phyloP scores from a whole-genome alignment of 306 rosid genomes.

The Cercis canadensis region DNA sequence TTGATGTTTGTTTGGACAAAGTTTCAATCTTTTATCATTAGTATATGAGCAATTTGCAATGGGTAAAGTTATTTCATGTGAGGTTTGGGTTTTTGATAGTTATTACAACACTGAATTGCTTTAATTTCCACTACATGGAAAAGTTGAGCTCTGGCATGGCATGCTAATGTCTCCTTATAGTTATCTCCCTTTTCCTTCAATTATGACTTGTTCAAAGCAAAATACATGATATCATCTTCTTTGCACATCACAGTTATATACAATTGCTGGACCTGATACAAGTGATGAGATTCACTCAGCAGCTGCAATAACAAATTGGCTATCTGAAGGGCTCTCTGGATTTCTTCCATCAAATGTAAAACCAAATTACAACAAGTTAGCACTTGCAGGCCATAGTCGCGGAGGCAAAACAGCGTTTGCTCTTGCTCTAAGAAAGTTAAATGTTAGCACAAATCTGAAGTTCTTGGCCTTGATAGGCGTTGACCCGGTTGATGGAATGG shows the following conservation, averaged over 20 bases:
- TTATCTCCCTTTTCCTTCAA: too few relatives aligned
- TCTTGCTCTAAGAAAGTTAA: conserved; percentile 56
- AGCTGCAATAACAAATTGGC: conserved; percentile 74
- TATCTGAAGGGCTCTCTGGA: conserved; percentile 57
- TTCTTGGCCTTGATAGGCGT: conserved; percentile 80
- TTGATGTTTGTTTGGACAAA: too few relatives aligned
- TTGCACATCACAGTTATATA: conserved; percentile 61
- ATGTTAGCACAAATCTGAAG: conserved; percentile 46
- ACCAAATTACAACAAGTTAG: conserved; percentile 62
- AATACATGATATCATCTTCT: neutral
- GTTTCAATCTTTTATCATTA: too few relatives aligned
- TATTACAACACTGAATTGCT: too few relatives aligned
- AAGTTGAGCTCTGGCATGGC: too few relatives aligned
- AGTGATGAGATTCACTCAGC: conserved; percentile 62
- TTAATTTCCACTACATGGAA: too few relatives aligned
- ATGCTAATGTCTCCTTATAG: too few relatives aligned
- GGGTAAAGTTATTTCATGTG: too few relatives aligned
- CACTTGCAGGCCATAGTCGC: conserved; percentile 80
- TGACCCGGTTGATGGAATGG: conserved; percentile 93
- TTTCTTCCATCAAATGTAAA: conserved; percentile 57
- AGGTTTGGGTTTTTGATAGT: too few relatives aligned
- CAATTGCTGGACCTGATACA: conserved; percentile 68
- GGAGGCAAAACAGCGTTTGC: conserved; percentile 92
- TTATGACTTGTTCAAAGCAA: too few relatives aligned
- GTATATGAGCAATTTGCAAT: too few relatives aligned